phyloP scores from a whole-genome alignment of 2,329 filamentous ascomycete genomes.

The Xylariaceae sp. region DNA sequence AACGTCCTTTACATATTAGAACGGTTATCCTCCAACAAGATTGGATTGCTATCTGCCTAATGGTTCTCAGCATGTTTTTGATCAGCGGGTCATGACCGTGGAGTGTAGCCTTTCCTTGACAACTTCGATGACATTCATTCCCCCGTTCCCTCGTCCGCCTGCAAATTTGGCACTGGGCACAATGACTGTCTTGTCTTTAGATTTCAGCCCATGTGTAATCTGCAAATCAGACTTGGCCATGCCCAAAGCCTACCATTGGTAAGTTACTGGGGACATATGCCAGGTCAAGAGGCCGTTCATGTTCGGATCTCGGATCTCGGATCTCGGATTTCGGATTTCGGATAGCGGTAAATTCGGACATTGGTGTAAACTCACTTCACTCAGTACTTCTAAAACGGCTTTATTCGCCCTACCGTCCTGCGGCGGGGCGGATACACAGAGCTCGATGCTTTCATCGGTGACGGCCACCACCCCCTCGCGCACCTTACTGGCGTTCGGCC shows the following conservation, averaged over 20 bases:
- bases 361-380: slow-evolving; percentile 36
- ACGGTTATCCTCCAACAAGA: not conserved
- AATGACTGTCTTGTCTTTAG: slow-evolving; percentile 55
- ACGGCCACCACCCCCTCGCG: slow-evolving; percentile 57
- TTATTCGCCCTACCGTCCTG: slow-evolving; percentile 64
- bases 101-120: slow-evolving; percentile 23
- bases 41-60: not conserved
- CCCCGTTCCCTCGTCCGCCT: slow-evolving; percentile 13
- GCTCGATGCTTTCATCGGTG: slow-evolving; percentile 51
- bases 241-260: slow-evolving; percentile 44
- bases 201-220: slow-evolving; percentile 58
- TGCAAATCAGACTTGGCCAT: slow-evolving; percentile 59
- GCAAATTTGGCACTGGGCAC: slow-evolving; percentile 26
- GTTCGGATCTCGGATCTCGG: too few relatives aligned
- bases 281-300: not conserved
- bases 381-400: slow-evolving; percentile 58
- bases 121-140: slow-evolving; percentile 21
- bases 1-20: not conserved
- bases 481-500: slow-evolving; percentile 56
- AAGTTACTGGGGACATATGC: not conserved
- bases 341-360: not conserved
- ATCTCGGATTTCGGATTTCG: too few relatives aligned
- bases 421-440: slow-evolving; percentile 61
- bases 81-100: not conserved
- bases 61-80: not conserved